These are phyloP conservation scores for Ustilago bromivora DNA, from an alignment of 1,284 basidiomycete species.

Conservation along the genomic window DNA sequence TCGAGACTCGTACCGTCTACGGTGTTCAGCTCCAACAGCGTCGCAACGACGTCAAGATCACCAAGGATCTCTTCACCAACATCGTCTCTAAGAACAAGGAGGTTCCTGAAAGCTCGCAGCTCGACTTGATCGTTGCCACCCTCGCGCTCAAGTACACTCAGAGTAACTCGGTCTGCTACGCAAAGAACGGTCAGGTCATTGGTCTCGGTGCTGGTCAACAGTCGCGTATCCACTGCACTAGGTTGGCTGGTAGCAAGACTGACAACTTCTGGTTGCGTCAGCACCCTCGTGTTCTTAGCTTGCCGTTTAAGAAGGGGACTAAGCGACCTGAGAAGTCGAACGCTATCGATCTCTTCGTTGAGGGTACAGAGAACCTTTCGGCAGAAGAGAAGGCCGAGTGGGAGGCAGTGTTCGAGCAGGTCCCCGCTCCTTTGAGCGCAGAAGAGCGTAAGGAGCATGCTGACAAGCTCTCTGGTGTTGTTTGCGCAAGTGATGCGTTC, in stretches of 20 bases:
- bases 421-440: slow-evolving; percentile 78
- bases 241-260: slow-evolving; percentile 96
- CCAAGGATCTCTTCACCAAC: slow-evolving; percentile 83
- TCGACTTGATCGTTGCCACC: slow-evolving; percentile 76
- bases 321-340: slow-evolving; percentile 99
- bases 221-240: slow-evolving; percentile 98
- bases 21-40: slow-evolving; percentile 91
- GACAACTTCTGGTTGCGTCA: slow-evolving; percentile 99
- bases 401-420: slow-evolving; percentile 86
- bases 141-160: slow-evolving; percentile 98
- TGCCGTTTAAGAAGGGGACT: slow-evolving; percentile 96
- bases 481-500: slow-evolving; percentile 96
- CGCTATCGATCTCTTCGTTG: slow-evolving; percentile 96
- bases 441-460: slow-evolving; percentile 75
- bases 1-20: slow-evolving; percentile 95
- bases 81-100: slow-evolving; percentile 89
- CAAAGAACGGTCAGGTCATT: slow-evolving; percentile 90
- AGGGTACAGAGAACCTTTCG: slow-evolving; percentile 74
- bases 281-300: slow-evolving; percentile 87
- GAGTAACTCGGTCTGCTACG: slow-evolving; percentile 98
- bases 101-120: slow-evolving; percentile 59
- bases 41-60: slow-evolving; percentile 91
- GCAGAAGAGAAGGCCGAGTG: slow-evolving; percentile 83
- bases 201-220: slow-evolving; percentile 98
- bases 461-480: slow-evolving; percentile 77